Evolutionary conservation across 2,329 filamentous ascomycete species (phyloP).

Genomic region (Pestalotiopsis sp.): DNA sequence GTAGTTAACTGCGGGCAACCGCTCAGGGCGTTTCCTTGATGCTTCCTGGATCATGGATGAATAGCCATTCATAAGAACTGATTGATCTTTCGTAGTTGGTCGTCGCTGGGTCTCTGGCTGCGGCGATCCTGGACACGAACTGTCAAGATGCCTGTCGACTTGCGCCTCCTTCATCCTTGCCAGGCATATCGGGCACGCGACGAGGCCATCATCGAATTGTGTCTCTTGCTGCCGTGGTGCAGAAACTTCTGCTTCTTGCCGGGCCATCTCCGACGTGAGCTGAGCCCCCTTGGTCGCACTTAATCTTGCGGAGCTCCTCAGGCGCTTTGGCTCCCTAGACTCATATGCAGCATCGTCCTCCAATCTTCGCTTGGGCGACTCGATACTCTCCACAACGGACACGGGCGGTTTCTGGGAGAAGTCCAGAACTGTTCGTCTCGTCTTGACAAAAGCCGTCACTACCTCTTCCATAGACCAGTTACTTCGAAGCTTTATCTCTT

Average conservation of each 20-base stretch:
- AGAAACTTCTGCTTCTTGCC: slow-evolving; percentile 34
- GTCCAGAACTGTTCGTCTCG: slow-evolving; percentile 63
- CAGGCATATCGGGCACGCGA: slow-evolving; percentile 81
- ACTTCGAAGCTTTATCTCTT: slow-evolving; percentile 80
- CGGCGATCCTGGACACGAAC: slow-evolving; percentile 47
- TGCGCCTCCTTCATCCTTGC: slow-evolving; percentile 76
- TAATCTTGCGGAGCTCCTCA: slow-evolving; percentile 54
- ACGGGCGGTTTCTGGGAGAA: slow-evolving; percentile 59
- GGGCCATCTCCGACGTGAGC: slow-evolving; percentile 37
- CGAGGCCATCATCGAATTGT: slow-evolving; percentile 69
- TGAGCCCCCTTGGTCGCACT: slow-evolving; percentile 45
- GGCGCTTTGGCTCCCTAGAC: slow-evolving; percentile 42
- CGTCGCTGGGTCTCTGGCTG: slow-evolving; percentile 30
- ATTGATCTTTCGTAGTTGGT: slow-evolving; percentile 18
- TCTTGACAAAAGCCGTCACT: slow-evolving; percentile 74
- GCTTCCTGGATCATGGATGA: slow-evolving; percentile 18
- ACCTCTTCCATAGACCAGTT: slow-evolving; percentile 87
- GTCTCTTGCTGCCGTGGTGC: slow-evolving; percentile 28
- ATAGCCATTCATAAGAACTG: slow-evolving; percentile 16
- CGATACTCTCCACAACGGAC: slow-evolving; percentile 16
- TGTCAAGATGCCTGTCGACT: slow-evolving; percentile 83
- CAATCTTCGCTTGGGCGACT: slow-evolving; percentile 56
- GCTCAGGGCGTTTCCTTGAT: slow-evolving; percentile 51
- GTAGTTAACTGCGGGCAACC: slow-evolving; percentile 83
- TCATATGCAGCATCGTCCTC: slow-evolving; percentile 33